Percentiles rank a stretch among this genome's conserved stretches.
phyloP scores from a whole-genome alignment of 768 basidiomycete genomes.

The Amanita inopinata region DNA sequence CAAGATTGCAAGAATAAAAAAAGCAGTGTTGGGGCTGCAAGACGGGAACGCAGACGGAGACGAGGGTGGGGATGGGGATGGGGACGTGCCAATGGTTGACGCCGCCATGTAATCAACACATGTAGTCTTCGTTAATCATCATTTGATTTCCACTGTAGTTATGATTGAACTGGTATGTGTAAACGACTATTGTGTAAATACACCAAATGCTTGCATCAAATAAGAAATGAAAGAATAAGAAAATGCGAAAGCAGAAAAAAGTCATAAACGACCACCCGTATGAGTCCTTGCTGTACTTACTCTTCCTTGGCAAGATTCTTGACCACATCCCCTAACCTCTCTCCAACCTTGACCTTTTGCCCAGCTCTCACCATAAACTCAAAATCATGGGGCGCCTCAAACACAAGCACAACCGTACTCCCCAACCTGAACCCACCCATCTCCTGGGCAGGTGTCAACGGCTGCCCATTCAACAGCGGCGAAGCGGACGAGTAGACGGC shows the following conservation, averaged over 20 bases:
- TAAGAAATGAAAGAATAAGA: too few species aligned
- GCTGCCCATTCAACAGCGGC: conserved; percentile 77
- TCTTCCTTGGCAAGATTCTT: conserved; percentile 20
- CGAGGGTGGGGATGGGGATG: conserved; percentile 12
- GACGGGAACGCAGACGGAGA: too few species aligned
- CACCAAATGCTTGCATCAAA: too few species aligned
- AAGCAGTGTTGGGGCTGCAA: conserved; percentile 49
- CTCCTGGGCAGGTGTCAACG: conserved; percentile 80
- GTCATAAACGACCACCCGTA: too few species aligned
- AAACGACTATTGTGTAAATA: too few species aligned
- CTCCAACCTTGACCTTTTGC: conserved; percentile 80
- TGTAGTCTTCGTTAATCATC: too few species aligned
- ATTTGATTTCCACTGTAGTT: too few species aligned
- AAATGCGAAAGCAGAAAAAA: too few species aligned
- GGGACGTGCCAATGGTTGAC: conserved; percentile 52
- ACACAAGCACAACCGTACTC: conserved; percentile 92
- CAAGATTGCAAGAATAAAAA: conserved; percentile 56
- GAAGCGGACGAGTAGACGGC: conserved; percentile 87
- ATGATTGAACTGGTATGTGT: too few species aligned
- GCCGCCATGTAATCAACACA: too few species aligned
- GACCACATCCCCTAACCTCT: conserved; percentile 59
- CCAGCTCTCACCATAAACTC: conserved; percentile 69
- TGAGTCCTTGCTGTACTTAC: conserved; percentile 5
- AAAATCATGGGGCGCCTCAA: conserved; percentile 86
- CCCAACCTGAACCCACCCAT: conserved; percentile 97